Base-by-base conservation (phyloP, 108 stramenopile species). In the Skeletonema grethae region DNA sequence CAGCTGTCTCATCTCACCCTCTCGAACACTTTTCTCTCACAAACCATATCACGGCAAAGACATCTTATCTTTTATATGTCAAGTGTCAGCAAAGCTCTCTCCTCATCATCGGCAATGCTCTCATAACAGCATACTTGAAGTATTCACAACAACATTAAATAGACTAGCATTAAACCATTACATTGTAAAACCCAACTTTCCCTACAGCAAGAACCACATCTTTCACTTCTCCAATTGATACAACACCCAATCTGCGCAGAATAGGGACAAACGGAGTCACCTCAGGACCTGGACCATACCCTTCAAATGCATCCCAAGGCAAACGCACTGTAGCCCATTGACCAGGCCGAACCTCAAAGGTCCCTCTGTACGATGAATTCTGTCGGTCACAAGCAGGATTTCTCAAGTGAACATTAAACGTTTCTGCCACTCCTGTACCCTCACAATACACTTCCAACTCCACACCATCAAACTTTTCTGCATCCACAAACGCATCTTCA, bases 381-480 rank as follows among this genome's bases (percentile, higher is more conserved):
- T 85, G 84, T 63, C 83, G 69, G 4, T 67, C 57, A 65, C 88
- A 89, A 5, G 75, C 76, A 46, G 79, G 75, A 69, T 79, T 88
- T 75, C 85, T 80, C 43, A 91, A 61, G 53, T 91, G 90, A 13
- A 91, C 75, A 77, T 91, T 91, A 46, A 91, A 91, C n/a, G 48
- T 74, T 43, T 87, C 87, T 28, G 55, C 67, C 4, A 65, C 75
- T n/a, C 65, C 63, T 15, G 72, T 31, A 7, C 83, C 82, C 69
- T 83, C 61, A 64, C 83, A 90, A 55, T 81, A 73, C 9, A 90
- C 80, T 35, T 93, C 89, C 41, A 90, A 39, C 80, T 93, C 92
- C 29, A 93, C 57, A 16, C 92, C 92, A 66, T 90, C 86, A 66
- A 70, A 93, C 1, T 69, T 57, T 5, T 83, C 81, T 2, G 85